Evolutionary conservation across 306 rosid species (phyloP).

Genomic region (Arachis stenosperma): DNA sequence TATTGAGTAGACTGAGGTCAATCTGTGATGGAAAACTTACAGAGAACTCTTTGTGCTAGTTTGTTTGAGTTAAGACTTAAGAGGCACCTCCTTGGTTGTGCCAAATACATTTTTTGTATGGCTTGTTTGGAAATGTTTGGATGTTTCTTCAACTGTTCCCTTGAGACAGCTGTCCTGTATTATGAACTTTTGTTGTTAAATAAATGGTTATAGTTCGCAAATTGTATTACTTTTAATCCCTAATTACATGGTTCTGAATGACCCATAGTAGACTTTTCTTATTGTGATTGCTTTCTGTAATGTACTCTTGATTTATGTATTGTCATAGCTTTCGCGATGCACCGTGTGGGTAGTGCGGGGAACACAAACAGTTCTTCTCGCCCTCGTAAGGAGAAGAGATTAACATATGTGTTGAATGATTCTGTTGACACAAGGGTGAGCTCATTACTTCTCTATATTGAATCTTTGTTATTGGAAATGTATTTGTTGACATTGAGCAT

Average conservation of each 20-base stretch:
- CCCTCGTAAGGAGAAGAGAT: conserved; percentile 93
- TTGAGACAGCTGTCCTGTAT: conserved; percentile 21
- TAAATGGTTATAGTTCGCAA: conserved; percentile 23
- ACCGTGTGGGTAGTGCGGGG: conserved; percentile 97
- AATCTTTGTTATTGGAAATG: background rate
- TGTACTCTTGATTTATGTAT: conserved; percentile 26
- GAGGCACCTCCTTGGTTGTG: conserved; percentile 1
- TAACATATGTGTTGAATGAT: conserved; percentile 85
- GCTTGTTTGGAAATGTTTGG: conserved; percentile 25
- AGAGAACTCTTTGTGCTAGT: conserved; percentile 4
- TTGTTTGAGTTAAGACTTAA: background rate
- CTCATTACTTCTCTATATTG: conserved; percentile 29
- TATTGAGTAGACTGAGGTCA: conserved; percentile 17
- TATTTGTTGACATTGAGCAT: conserved; percentile 2
- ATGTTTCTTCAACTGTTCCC: conserved; percentile 6
- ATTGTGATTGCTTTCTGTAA: conserved; percentile 31
- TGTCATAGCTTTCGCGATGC: conserved; percentile 74
- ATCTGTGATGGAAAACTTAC: conserved; percentile 1
- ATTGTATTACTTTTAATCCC: background rate
- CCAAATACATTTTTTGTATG: conserved; percentile 12
- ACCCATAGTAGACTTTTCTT: conserved; percentile 19
- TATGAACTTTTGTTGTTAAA: conserved; percentile 8
- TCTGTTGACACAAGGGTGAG: conserved; percentile 82
- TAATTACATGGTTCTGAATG: conserved; percentile 17
- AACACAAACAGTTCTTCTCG: conserved; percentile 84